A percentile compares a stretch with the other conserved stretches of the same genome.
phyloP scores from a whole-genome alignment of 305 asterid species.

The Fraxinus greggii region DNA sequence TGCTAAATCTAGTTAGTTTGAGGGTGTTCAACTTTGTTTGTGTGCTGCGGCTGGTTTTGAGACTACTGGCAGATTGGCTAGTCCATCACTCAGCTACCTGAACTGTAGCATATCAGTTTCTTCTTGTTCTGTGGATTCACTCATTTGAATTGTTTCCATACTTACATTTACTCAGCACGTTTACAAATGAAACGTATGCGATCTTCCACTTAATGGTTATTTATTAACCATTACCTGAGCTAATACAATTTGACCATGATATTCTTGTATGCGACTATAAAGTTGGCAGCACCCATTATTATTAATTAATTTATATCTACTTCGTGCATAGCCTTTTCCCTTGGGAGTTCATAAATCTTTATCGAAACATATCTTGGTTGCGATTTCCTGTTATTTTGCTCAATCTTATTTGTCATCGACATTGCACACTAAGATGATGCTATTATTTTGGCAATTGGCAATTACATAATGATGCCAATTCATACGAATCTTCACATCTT shows the following conservation, averaged over 20 bases:
- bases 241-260: background rate
- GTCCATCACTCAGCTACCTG: background rate
- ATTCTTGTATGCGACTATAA: background rate
- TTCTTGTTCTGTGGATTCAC: background rate
- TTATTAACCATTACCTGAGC: background rate
- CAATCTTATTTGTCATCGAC: background rate
- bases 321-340: background rate
- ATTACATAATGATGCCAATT: background rate
- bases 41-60: background rate
- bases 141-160: background rate
- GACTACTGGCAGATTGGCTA: background rate
- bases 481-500: background rate
- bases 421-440: background rate
- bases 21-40: background rate
- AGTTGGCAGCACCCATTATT: background rate
- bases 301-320: background rate
- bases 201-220: background rate
- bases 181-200: background rate
- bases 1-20: background rate
- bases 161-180: background rate
- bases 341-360: background rate
- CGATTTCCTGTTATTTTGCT: background rate
- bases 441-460: background rate
- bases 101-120: background rate
- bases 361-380: background rate